Evolutionary conservation across 2,329 filamentous ascomycete genomes (phyloP), one percentile per base, ranked within the genome.

Genomic region (Fusarium setosum): DNA sequence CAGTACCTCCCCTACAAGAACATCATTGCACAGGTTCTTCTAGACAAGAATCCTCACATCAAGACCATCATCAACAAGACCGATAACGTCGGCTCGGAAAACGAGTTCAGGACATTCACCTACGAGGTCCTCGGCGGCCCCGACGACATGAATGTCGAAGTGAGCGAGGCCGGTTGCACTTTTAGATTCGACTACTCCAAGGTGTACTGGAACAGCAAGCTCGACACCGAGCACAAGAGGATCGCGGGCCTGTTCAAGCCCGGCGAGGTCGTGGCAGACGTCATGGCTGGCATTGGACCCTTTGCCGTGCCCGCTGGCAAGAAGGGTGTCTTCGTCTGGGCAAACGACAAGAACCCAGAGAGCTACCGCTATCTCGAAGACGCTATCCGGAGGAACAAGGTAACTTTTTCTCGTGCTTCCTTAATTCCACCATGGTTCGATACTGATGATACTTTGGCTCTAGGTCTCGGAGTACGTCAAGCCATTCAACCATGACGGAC

Each of bases 281-380:
- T 97, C 67, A 99, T 98, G 95, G 95, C 94, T 1, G 96, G 96
- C 40, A 94, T 99, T 48, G 96, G 96, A 0, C 96, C 96, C 0
- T 99, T 99, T 77, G 94, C 95, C 20, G 85, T 97, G 4, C 96
- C 96, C 0, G 94, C 95, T 0, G 96, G 93, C 15, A 96, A 92
- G 81, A 95, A 92, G 77, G 89, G 88, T 35, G 92, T 96, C 24
- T 97, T 98, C 71, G 94, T 97, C 17, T 97, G 92, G 90, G 96
- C 94, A 35, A 99, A 98, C 79, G 96, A 99, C 77, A 90, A 97
- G 75, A 99, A 99, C 75, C 95, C 95, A 0, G 92, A 96, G 72
- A 94, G 93, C 71, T 93, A 89, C 78, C 86, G 83, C 55, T 90
- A 88, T 66, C 87, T 99, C 72, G 77, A 84, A 24, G 86, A 90